Conservation (phyloP, 164 flowering plant genomes). For the Vitis riparia region DNA sequence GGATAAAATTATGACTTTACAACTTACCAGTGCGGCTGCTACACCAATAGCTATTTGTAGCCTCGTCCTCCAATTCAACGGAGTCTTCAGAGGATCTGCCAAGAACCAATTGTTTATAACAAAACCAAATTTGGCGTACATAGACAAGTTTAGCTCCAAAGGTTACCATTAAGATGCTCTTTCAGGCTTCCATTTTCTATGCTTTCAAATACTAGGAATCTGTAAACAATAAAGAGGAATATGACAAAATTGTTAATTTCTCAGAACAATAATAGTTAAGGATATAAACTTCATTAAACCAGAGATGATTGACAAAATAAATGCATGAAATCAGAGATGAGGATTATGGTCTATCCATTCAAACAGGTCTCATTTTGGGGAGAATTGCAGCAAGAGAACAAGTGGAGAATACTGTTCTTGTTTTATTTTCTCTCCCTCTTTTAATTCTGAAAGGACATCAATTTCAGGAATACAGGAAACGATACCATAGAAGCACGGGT, state of each 20-base stretch:
- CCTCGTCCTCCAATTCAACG: constrained; percentile 81
- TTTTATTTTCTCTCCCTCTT: too few relatives aligned
- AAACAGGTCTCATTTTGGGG: too few relatives aligned
- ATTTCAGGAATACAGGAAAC: too few relatives aligned
- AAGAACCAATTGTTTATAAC: constrained; percentile 5
- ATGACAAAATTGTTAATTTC: not conserved
- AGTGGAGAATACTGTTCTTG: too few relatives aligned
- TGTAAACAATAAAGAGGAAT: constrained; percentile 24
- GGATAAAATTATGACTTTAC: not conserved
- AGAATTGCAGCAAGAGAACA: too few relatives aligned
- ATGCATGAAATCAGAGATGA: not conserved
- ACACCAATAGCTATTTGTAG: constrained; percentile 70
- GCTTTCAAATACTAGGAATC: constrained; percentile 75
- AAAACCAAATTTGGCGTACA: not conserved
- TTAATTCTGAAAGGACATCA: too few relatives aligned
- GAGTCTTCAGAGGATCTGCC: constrained; percentile 87
- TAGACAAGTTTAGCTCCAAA: not conserved
- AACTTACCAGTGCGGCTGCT: constrained; percentile 82
- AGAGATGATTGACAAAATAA: not conserved
- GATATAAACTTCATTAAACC: not conserved
- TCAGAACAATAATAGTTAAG: not conserved
- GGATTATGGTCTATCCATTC: too few relatives aligned
- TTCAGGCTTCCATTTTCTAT: constrained; percentile 74
- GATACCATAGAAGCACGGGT: too few relatives aligned
- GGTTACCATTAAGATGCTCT: constrained; percentile 77